Conservation (phyloP, 106 monocot genomes). For the Iris macrosiphon region DNA sequence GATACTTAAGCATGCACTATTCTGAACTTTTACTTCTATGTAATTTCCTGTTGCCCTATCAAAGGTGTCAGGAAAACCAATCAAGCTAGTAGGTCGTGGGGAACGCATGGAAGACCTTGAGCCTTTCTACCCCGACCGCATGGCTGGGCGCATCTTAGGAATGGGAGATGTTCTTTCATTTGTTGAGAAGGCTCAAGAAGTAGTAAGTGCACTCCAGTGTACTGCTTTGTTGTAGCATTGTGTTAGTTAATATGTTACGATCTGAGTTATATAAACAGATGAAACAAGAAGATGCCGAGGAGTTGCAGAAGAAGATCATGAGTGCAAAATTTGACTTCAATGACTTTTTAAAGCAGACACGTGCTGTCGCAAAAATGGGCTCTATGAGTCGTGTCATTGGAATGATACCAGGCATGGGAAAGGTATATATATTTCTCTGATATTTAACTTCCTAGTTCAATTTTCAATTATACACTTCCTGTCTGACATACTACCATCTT, state of each 20-base stretch:
- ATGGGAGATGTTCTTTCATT: conserved; percentile 99
- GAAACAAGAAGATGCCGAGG: conserved; percentile 93
- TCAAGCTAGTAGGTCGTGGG: conserved; percentile 92
- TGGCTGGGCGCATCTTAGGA: conserved; percentile 91
- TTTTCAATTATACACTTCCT: too few relatives aligned
- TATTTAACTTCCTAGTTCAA: background rate
- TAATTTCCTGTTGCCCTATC: too few relatives aligned
- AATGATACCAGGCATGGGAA: conserved; percentile 97
- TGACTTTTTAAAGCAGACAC: conserved; percentile 96
- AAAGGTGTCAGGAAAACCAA: conserved; percentile 95
- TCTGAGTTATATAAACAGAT: conserved; percentile 39
- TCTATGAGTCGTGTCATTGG: conserved; percentile 91
- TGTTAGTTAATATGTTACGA: background rate
- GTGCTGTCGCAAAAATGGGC: conserved; percentile 90
- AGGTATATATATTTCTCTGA: conserved; percentile 34
- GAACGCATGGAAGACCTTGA: conserved; percentile 95
- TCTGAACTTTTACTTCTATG: too few relatives aligned
- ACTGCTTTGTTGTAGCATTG: conserved; percentile 4
- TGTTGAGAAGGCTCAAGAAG: conserved; percentile 98
- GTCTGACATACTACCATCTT: too few relatives aligned
- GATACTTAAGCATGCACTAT: too few relatives aligned
- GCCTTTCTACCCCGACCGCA: conserved; percentile 94
- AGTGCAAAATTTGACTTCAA: conserved; percentile 96
- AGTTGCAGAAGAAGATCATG: conserved; percentile 95
- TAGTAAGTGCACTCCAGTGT: conserved; percentile 44